Conservation (phyloP, 2,329 filamentous ascomycete genomes). For the Diplodia intermedia region DNA sequence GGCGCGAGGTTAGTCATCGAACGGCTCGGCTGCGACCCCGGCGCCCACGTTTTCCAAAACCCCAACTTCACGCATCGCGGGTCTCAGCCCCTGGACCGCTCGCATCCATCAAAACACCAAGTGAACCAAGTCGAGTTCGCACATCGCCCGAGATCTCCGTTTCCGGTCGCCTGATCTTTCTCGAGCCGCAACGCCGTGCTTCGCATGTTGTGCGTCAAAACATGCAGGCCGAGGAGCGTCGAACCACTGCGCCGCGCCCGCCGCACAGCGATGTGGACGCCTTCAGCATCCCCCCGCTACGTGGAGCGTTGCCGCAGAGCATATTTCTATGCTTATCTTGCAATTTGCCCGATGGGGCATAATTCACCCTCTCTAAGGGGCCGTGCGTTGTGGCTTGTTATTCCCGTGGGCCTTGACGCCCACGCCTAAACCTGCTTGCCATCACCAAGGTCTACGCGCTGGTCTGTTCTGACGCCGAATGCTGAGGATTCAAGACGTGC, state of each 20-base stretch:
- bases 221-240: neutral
- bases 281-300: neutral
- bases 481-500: conserved; percentile 28
- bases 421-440: conserved; percentile 13
- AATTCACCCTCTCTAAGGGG: neutral
- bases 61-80: conserved; percentile 19
- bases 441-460: conserved; percentile 6
- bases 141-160: neutral
- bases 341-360: neutral
- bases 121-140: conserved; percentile 13
- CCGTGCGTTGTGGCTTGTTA: neutral
- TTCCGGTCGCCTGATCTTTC: conserved; percentile 27
- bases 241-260: too few species aligned
- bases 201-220: conserved; percentile 17
- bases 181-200: neutral
- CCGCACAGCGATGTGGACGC: neutral
- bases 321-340: conserved; percentile 14
- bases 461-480: conserved; percentile 20
- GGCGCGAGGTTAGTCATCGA: conserved; percentile 7
- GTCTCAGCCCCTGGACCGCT: conserved; percentile 18
- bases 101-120: conserved; percentile 18
- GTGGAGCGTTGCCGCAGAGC: conserved; percentile 1
- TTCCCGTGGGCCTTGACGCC: neutral
- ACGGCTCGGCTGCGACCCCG: conserved; percentile 6
- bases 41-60: conserved; percentile 22